These are phyloP conservation scores for Tympanopsis confertula DNA, from an alignment of 2,329 filamentous ascomycete genomes.

Conservation along the genomic window DNA sequence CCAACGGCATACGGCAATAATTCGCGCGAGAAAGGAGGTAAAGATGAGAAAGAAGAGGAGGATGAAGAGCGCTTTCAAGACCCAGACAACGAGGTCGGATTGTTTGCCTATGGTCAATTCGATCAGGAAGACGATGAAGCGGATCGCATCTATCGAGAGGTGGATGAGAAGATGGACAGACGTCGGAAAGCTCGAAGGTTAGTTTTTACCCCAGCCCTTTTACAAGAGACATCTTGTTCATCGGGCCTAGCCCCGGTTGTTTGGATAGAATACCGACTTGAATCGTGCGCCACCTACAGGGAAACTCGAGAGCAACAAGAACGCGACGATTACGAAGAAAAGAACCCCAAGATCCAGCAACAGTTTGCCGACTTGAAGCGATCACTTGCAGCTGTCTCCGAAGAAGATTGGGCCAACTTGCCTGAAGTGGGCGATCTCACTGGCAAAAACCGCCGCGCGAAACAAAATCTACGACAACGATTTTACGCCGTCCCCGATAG, in stretches of 20 bases:
- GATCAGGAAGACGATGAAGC: slow-evolving; percentile 97
- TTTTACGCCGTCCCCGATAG: slow-evolving; percentile 97
- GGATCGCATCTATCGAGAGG: slow-evolving; percentile 86
- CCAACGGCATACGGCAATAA: slow-evolving; percentile 1
- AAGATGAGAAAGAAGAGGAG: slow-evolving; percentile 55
- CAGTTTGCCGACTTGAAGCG: slow-evolving; percentile 95
- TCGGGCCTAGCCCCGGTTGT: neutral
- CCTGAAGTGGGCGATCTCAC: slow-evolving; percentile 95
- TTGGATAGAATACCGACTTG: slow-evolving; percentile 1
- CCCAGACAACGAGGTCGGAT: slow-evolving; percentile 88
- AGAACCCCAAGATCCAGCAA: slow-evolving; percentile 95
- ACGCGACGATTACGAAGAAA: slow-evolving; percentile 86
- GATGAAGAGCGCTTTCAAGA: slow-evolving; percentile 82
- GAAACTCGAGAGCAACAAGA: slow-evolving; percentile 89
- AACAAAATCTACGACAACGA: slow-evolving; percentile 69
- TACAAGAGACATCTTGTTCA: neutral
- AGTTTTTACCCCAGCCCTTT: neutral
- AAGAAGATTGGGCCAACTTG: slow-evolving; percentile 92
- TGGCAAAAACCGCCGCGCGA: slow-evolving; percentile 77
- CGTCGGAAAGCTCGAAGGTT: slow-evolving; percentile 22
- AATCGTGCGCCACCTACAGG: slow-evolving; percentile 33
- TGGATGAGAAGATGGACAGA: slow-evolving; percentile 95
- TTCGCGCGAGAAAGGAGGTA: slow-evolving; percentile 47
- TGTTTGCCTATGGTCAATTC: slow-evolving; percentile 91
- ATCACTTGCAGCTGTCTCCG: slow-evolving; percentile 73